Conservation (phyloP, 345 rosid genomes). For the Euphorbia lathyris region DNA sequence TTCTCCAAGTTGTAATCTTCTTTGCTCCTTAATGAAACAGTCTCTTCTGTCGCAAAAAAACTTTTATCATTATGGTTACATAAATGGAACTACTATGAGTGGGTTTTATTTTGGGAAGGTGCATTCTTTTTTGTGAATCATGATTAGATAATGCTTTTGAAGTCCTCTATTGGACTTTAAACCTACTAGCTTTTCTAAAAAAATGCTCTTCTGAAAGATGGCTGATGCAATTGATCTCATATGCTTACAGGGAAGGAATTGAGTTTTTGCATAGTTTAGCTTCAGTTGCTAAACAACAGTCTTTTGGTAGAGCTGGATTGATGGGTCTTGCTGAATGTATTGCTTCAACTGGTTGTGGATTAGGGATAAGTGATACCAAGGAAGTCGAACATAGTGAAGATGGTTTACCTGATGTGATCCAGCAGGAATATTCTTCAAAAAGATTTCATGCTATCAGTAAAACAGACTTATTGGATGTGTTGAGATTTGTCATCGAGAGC, state of each 20-base stretch:
- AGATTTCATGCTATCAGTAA: conserved; percentile 29
- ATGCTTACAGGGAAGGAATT: conserved; percentile 51
- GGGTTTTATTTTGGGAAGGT: not conserved
- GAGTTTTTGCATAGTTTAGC: conserved; percentile 59
- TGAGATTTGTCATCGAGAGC: conserved; percentile 79
- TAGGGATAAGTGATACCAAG: conserved; percentile 24
- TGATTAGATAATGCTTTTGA: not conserved
- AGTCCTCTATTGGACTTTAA: not conserved
- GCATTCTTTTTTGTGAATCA: not conserved
- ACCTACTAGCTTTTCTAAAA: not conserved
- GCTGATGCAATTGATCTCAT: conserved; percentile 17
- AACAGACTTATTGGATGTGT: conserved; percentile 52
- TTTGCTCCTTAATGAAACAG: not conserved
- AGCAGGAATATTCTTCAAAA: conserved; percentile 28
- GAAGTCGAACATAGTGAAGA: conserved; percentile 29
- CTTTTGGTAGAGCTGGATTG: conserved; percentile 89
- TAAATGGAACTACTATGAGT: not conserved
- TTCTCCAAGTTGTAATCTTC: not conserved
- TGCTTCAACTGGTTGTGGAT: conserved; percentile 56
- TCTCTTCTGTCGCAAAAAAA: not conserved
- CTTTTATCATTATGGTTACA: not conserved
- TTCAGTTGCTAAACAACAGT: conserved; percentile 59
- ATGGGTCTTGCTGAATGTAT: conserved; percentile 80
- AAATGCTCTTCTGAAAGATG: not conserved
- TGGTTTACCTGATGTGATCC: conserved; percentile 25